phyloP scores from a whole-genome alignment of 768 basidiomycete species.

The Piloderma croceum region DNA sequence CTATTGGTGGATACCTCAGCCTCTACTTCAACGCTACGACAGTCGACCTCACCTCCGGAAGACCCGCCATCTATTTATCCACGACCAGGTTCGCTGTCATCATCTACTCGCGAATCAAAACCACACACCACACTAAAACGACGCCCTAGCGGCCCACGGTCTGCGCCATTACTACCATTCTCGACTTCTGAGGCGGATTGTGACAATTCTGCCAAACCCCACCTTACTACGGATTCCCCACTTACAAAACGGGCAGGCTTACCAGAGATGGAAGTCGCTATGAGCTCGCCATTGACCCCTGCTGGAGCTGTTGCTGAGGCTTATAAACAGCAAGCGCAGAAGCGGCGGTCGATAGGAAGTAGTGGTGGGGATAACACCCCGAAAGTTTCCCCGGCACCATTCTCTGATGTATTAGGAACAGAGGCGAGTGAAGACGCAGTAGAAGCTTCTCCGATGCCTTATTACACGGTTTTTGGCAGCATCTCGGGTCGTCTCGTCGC shows the following conservation, averaged over 20 bases:
- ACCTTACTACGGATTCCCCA: not conserved
- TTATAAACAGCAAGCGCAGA: constrained; percentile 40
- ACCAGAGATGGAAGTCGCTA: too few relatives aligned
- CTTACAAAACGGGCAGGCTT: not conserved
- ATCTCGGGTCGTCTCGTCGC: constrained; percentile 39
- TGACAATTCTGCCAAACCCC: not conserved
- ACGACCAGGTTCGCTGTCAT: not conserved
- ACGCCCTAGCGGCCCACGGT: constrained; percentile 23
- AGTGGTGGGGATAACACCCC: too few relatives aligned
- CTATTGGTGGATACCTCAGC: constrained; percentile 19
- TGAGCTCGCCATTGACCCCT: constrained; percentile 41
- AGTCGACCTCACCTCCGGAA: constrained; percentile 1
- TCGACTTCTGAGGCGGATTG: too few relatives aligned
- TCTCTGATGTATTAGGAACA: too few relatives aligned
- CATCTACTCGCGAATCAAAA: constrained; percentile 13
- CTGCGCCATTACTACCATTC: too few relatives aligned
- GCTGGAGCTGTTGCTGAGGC: constrained; percentile 41
- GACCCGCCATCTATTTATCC: not conserved
- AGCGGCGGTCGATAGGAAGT: constrained; percentile 3
- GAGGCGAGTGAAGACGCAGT: constrained; percentile 19
- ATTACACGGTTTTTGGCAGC: constrained; percentile 53
- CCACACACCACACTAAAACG: constrained; percentile 29
- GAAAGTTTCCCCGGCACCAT: too few relatives aligned
- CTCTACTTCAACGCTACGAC: constrained; percentile 2
- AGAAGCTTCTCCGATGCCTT: constrained; percentile 31